A percentile compares a stretch with the other conserved stretches of the same genome.
These are phyloP conservation scores for Scolecobasidium constrictum DNA, from an alignment of 2,329 filamentous ascomycete species.

Conservation along the genomic window DNA sequence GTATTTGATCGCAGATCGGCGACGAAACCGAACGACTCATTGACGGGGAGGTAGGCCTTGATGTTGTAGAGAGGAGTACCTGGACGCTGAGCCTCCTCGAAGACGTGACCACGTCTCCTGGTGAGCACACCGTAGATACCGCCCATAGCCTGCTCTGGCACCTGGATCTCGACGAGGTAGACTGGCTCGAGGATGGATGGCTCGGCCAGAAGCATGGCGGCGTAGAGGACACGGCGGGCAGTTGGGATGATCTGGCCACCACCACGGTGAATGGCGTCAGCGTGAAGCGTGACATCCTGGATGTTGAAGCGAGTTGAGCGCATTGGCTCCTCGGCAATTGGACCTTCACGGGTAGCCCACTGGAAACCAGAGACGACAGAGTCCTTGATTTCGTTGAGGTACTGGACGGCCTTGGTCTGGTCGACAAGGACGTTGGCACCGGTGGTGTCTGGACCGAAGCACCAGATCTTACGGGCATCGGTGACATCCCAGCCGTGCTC, in stretches of 20 bases:
- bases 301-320: conserved; percentile 96
- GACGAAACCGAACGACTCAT: conserved; percentile 99
- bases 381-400: conserved; percentile 99
- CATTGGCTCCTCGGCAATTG: conserved; percentile 97
- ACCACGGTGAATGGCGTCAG: conserved; percentile 99
- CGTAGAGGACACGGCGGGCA: conserved; percentile 94
- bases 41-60: conserved; percentile 93
- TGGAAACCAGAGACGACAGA: conserved; percentile 99
- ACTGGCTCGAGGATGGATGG: conserved; percentile 92
- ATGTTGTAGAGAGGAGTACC: conserved; percentile 99
- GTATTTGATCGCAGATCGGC: conserved; percentile 89
- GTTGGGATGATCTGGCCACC: conserved; percentile 98
- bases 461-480: conserved; percentile 99
- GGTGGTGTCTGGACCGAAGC: conserved; percentile 94
- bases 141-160: conserved; percentile 97
- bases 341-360: conserved; percentile 97
- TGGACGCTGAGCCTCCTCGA: conserved; percentile 93
- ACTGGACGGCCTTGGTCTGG: conserved; percentile 99
- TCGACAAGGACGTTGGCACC: conserved; percentile 98
- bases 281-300: conserved; percentile 98
- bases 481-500: conserved; percentile 99
- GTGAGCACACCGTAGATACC: conserved; percentile 99
- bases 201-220: conserved; percentile 79
- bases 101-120: conserved; percentile 96
- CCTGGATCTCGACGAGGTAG: conserved; percentile 98